Evolutionary conservation across 495 filamentous ascomycete species (phyloP), one percentile per base, ranked within the genome.

Genomic region (Penicillium verhagenii): DNA sequence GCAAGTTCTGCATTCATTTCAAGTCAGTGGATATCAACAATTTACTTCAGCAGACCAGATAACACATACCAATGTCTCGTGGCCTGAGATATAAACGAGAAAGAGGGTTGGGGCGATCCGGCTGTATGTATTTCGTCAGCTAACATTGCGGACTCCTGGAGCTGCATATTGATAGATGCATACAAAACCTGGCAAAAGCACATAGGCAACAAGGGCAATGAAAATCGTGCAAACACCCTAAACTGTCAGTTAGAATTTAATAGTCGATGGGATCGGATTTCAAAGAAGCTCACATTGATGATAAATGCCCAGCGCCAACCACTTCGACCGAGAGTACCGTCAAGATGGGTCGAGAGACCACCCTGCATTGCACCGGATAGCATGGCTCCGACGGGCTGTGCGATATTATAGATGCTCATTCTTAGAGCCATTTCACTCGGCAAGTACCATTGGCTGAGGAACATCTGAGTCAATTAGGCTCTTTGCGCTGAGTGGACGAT

Each of bases 271-370:
- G n/a, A n/a, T 13, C 0, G 16, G 16, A n/a, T 9, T 19, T n/a
- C 1, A 14, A 29, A 8, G 9, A 11, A 28, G 2, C 56, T 37
- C 37, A 59, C 60, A 44, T 63, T 59, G 11, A 63, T 63, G 14
- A 63, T 53, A 21, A 63, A 63, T 24, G 60, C 60, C 60, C 60
- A 63, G 44, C 56, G 56, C 60, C 60, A 63, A 13, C 60, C 56
- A n/a, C 43, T 50, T 10, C 60, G 50, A 21, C 60, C 60, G 11
- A 57, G 40, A 6, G 50, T 28, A 14, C 56, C 60, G 6, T 63
- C 37, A 7, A 63, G 50, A 29, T 59, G 58, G 6, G 60, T 63
- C 4, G 60, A 58, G 24, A 63, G 53, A 10, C 56, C 56, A n/a
- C 56, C 65, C 26, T 68, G 65, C 25, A 64, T 53, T 8, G 56